These are phyloP conservation scores for Lactuca sativa DNA, from an alignment of 129 eudicot species.

Conservation along the genomic window DNA sequence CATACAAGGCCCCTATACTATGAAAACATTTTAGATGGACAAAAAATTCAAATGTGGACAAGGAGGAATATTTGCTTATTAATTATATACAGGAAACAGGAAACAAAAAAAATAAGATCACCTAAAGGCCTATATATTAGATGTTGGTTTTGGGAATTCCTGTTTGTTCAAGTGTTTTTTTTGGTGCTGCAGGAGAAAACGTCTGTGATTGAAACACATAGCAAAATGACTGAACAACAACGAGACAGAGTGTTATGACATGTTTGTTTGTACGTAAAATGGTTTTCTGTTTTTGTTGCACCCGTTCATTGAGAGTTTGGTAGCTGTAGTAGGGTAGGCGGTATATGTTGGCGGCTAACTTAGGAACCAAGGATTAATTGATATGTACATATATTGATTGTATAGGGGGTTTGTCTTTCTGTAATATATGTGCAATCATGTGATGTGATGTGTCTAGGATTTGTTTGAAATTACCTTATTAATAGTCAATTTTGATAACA, in stretches of 20 bases:
- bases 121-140: too few relatives aligned
- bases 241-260: slow-evolving; percentile 51
- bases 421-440: slow-evolving; percentile 24
- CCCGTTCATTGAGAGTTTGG: slow-evolving; percentile 11
- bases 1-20: too few relatives aligned
- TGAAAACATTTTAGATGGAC: not conserved
- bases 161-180: slow-evolving; percentile 4
- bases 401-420: slow-evolving; percentile 21
- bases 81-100: too few relatives aligned
- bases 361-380: not conserved
- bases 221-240: slow-evolving; percentile 50
- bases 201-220: slow-evolving; percentile 43
- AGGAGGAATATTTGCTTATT: too few relatives aligned
- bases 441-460: not conserved
- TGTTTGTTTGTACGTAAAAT: not conserved
- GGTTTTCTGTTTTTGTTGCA: not conserved
- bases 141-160: not conserved
- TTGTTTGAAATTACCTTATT: not conserved
- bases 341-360: slow-evolving; percentile 19
- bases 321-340: slow-evolving; percentile 15
- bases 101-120: too few relatives aligned
- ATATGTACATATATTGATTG: slow-evolving; percentile 8
- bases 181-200: slow-evolving; percentile 52
- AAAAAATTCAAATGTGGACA: too few relatives aligned
- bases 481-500: slow-evolving; percentile 27